Evolutionary conservation across 805 yeast genomes (phyloP), one percentile per base, ranked within the genome.

Genomic region (Zygosaccharomyces siamensis): DNA sequence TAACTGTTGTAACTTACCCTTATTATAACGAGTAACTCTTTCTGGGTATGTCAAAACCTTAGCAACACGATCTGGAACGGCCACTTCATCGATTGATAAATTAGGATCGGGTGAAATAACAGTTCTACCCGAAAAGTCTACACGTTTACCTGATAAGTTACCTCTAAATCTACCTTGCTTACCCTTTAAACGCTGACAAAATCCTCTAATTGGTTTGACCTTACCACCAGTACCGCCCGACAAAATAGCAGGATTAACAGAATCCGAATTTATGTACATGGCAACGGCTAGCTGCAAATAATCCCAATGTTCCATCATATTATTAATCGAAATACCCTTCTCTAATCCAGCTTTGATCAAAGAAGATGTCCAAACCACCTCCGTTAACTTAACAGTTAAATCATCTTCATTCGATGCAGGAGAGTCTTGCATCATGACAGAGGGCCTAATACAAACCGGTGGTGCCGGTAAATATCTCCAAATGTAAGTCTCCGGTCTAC

Each of bases 101-200:
- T 93, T 93, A 32, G 99, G 99, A 73, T 93, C 99, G 2, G 99
- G 99, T 2, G 98, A 92, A 63, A 93, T 93, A 58, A 93, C 99
- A 0, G 99, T 93, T 73, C 99, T 81, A 44, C 95, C 99, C 0
- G 97, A 89, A 65, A 93, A 93, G 69, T 93, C 99, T 23, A 93
- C 99, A 74, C 99, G 86, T 70, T 93, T 93, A 69, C 99, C 99
- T 1, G 97, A 89, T 59, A 93, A 72, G 64, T 93, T 93, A 57
- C 99, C 99, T 75, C 99, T 80, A 73, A 93, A 95, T 66, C 99
- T 84, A 62, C 99, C 99, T 71, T 93, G 98, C 59, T 93, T 93
- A 68, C 99, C 99, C 71, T 93, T 93, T 55, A 93, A 76, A 64
- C 99, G 81, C 73, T 93, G 99, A 68, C 99, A 93, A 55, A 93